Evolutionary conservation across 75 land plant species (phyloP), one percentile per base, ranked within the genome.

Genomic region (Adiantum capillusveneris): DNA sequence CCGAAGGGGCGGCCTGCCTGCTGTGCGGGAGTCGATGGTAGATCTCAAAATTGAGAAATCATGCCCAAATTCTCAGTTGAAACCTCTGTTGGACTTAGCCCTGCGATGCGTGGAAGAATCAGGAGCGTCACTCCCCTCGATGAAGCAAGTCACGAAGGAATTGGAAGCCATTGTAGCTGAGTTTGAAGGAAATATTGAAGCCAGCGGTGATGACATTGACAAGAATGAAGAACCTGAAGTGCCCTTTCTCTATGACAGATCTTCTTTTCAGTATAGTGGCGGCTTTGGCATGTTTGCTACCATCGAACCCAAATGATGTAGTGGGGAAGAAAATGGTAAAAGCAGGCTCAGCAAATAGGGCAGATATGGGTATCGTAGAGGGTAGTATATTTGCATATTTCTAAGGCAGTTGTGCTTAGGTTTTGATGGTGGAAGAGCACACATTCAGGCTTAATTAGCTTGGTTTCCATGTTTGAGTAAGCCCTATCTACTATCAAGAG

Each of bases 201-300:
- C 9, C 37, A 34, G 9, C 7, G 37, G 37, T 34, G 37, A 5
- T 9, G 37, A 34, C 9, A 3, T 3, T 34, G 9, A 9, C 9
- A 3, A 3, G 37, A 34, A 34, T 5, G 9, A 34, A 3, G 37
- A 34, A 34, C 9, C 37, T 9, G 37, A 34, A 34, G 37, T 5
- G 7, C 37, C 37, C 3, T n/a, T n/a, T n/a, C 37, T 34, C 9
- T 34, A 34, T 9, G 37, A 34, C 37, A 34, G 39, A 0, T 30
- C 65, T 26, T 56, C 79, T 13, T 84, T 84, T 44, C 74, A 77
- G 12, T 84, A 84, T 43, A 88, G 93, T 52, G 92, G 84, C 9
- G 75, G 37, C 37, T 34, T 63, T 63, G 43, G 60, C 14, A 14
- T 76, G 13, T 51, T 79, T 22, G 39, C 64, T 0, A 68, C 69